Percentiles rank a stretch among this genome's conserved stretches.
Evolutionary conservation across 2,329 filamentous ascomycete species (phyloP).

Genomic region (Dactylellina drechsleri): DNA sequence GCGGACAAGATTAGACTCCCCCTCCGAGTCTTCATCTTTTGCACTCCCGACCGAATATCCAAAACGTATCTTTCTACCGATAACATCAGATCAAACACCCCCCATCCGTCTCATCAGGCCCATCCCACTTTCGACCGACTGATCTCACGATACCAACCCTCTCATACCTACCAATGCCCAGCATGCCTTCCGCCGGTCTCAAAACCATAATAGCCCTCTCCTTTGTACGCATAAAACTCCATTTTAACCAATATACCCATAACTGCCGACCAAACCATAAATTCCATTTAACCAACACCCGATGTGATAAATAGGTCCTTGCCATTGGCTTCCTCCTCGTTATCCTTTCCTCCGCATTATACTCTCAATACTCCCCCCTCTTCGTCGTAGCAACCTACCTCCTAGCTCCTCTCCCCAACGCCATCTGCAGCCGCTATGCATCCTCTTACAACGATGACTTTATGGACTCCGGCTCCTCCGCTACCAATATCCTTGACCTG

Average conservation of each 20-base stretch:
- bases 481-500: slow-evolving; percentile 87
- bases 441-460: slow-evolving; percentile 86
- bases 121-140: slow-evolving; percentile 5
- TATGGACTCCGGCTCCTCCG: slow-evolving; percentile 77
- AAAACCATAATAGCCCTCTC: slow-evolving; percentile 99
- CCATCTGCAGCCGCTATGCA: slow-evolving; percentile 87
- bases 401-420: slow-evolving; percentile 92
- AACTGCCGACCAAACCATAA: neutral
- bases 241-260: slow-evolving; percentile 7
- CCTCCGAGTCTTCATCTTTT: neutral
- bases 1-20: slow-evolving; percentile 3
- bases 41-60: neutral
- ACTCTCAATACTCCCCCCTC: slow-evolving; percentile 91
- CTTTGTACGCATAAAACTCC: slow-evolving; percentile 72
- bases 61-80: neutral
- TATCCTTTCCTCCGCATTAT: slow-evolving; percentile 96
- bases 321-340: slow-evolving; percentile 98
- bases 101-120: slow-evolving; percentile 7
- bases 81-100: neutral
- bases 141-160: neutral
- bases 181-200: slow-evolving; percentile 71
- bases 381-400: slow-evolving; percentile 96
- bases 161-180: slow-evolving; percentile 17
- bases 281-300: neutral
- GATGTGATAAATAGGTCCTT: slow-evolving; percentile 72